Percentiles rank a stretch among this genome's conserved stretches.
Evolutionary conservation across 805 yeast species (phyloP).

Genomic region (Cyberlindnera euphorbiae): DNA sequence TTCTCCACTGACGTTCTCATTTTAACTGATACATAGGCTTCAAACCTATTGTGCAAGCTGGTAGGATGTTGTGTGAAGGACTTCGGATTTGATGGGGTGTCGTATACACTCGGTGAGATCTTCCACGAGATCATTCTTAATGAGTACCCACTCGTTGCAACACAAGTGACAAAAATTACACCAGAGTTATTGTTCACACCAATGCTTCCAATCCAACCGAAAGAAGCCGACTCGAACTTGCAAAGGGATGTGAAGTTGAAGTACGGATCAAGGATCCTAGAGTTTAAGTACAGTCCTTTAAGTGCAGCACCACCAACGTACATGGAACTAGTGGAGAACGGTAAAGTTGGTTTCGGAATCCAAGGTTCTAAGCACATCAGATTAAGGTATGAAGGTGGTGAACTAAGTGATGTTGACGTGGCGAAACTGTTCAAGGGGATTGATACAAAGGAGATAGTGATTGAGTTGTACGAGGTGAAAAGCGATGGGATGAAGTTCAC

Average conservation of each 20-base stretch:
- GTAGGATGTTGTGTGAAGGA: constrained; percentile 72
- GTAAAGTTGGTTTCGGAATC: constrained; percentile 54
- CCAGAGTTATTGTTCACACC: constrained; percentile 23
- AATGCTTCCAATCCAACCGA: constrained; percentile 30
- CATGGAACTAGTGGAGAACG: constrained; percentile 73
- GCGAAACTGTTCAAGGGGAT: constrained; percentile 20
- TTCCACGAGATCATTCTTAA: constrained; percentile 54
- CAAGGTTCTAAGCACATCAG: constrained; percentile 16
- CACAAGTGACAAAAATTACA: constrained; percentile 27
- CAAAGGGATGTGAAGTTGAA: constrained; percentile 40
- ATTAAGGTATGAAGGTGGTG: constrained; percentile 15
- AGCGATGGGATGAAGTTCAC: constrained; percentile 17
- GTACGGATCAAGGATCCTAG: constrained; percentile 50
- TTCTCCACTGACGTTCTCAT: constrained; percentile 22
- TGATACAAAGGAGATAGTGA: constrained; percentile 6
- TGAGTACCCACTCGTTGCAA: constrained; percentile 64
- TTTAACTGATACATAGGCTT: constrained; percentile 47
- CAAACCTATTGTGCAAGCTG: constrained; percentile 49
- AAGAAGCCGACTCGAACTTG: constrained; percentile 31
- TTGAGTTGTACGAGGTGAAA: constrained; percentile 22
- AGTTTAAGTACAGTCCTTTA: constrained; percentile 58
- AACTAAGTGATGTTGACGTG: constrained; percentile 15
- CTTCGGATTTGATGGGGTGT: constrained; percentile 71
- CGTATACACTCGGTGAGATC: constrained; percentile 62
- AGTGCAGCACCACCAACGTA: constrained; percentile 79